Conservation (phyloP, 2,329 filamentous ascomycete species). For the Ophiostoma himal-ulmi region DNA sequence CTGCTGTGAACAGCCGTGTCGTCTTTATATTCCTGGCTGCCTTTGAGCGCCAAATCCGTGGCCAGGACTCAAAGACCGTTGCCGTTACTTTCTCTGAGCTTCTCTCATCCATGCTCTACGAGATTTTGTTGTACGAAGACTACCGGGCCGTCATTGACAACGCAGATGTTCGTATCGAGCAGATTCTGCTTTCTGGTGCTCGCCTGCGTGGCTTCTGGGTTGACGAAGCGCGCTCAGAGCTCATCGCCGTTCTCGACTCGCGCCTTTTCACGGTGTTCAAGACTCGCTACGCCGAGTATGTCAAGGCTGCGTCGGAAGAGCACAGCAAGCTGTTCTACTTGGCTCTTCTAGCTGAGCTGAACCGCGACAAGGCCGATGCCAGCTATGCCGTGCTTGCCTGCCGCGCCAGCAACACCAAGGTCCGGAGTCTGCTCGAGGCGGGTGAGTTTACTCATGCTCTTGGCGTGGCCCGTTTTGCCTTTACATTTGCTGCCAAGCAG, state of each 20-base stretch:
- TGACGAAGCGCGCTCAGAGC: constrained; percentile 29
- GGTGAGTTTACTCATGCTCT: constrained; percentile 38
- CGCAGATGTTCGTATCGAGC: constrained; percentile 30
- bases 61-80: constrained; percentile 31
- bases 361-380: constrained; percentile 31
- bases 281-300: constrained; percentile 30
- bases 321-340: constrained; percentile 38
- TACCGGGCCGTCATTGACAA: constrained; percentile 31
- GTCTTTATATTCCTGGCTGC: constrained; percentile 43
- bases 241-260: constrained; percentile 35
- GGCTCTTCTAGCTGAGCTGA: constrained; percentile 38
- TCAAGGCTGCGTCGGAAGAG: constrained; percentile 30
- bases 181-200: constrained; percentile 36
- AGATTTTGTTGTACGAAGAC: constrained; percentile 38
- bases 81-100: constrained; percentile 39
- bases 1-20: constrained; percentile 26
- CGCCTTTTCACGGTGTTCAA: constrained; percentile 38
- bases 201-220: constrained; percentile 36
- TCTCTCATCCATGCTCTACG: constrained; percentile 36
- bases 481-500: constrained; percentile 39
- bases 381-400: constrained; percentile 37
- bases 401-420: constrained; percentile 35
- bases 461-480: constrained; percentile 40
- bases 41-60: constrained; percentile 39
- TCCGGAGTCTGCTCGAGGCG: constrained; percentile 34